Evolutionary conservation across 2,329 filamentous ascomycete genomes (phyloP).

Genomic region (Arthrobotrys sphaeroides): DNA sequence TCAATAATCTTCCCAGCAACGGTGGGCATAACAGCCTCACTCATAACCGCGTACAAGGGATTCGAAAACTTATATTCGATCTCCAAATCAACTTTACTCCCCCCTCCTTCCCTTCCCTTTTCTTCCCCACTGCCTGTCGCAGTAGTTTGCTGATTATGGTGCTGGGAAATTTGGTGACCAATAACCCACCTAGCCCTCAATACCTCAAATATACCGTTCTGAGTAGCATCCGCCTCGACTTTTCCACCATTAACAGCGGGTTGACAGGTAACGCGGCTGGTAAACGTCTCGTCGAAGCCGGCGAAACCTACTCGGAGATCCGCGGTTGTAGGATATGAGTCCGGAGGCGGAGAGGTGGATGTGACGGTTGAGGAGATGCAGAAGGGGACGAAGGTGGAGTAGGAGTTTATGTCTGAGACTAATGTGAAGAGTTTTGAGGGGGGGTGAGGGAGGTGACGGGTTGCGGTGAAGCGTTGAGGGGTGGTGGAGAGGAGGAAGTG

Average conservation of each 20-base stretch:
- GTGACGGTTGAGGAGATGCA: conserved; percentile 82
- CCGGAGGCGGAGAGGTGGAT: conserved; percentile 67
- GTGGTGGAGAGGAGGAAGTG: conserved; percentile 62
- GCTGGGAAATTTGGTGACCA: too few species aligned
- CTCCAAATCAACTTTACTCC: conserved; percentile 77
- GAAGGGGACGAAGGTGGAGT: conserved; percentile 90
- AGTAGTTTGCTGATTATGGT: too few species aligned
- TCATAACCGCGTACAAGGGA: conserved; percentile 85
- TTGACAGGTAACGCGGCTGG: conserved; percentile 77
- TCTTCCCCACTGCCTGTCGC: conserved; percentile 55
- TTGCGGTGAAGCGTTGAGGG: conserved; percentile 74
- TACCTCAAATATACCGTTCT: conserved; percentile 71
- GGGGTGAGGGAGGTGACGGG: conserved; percentile 79
- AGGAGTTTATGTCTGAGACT: conserved; percentile 87
- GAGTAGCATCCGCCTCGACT: conserved; percentile 61
- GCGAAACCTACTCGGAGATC: conserved; percentile 87
- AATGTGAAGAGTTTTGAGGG: conserved; percentile 77
- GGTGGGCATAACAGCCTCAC: conserved; percentile 81
- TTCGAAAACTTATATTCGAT: conserved; percentile 88
- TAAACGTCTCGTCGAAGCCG: conserved; percentile 83
- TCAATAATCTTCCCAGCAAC: conserved; percentile 89
- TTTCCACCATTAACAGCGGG: conserved; percentile 61
- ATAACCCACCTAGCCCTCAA: conserved; percentile 77
- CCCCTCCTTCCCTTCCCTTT: conserved; percentile 59
- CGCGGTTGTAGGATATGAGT: conserved; percentile 72